These are phyloP conservation scores for Trichoderma hamatum DNA, from an alignment of 2,329 filamentous ascomycete genomes.

Conservation along the genomic window DNA sequence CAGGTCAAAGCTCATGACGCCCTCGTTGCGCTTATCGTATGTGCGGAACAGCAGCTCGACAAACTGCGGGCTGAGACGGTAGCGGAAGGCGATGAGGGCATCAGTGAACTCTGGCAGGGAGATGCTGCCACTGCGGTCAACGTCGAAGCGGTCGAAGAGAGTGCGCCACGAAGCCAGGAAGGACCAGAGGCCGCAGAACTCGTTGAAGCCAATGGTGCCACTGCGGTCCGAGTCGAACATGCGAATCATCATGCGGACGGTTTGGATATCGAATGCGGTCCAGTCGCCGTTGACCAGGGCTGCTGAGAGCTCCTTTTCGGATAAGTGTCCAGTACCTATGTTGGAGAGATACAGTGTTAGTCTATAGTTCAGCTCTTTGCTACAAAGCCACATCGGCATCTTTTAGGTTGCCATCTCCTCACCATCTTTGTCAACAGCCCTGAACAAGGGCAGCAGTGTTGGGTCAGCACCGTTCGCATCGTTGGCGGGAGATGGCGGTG, in stretches of 20 bases:
- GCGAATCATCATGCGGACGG: slow-evolving; percentile 97
- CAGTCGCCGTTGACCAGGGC: slow-evolving; percentile 97
- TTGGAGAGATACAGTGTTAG: background rate
- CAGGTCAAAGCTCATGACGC: slow-evolving; percentile 85
- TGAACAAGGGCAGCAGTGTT: slow-evolving; percentile 82
- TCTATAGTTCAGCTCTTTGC: background rate
- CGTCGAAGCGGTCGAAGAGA: slow-evolving; percentile 94
- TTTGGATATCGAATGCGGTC: slow-evolving; percentile 89
- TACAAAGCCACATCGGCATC: background rate
- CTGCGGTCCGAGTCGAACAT: slow-evolving; percentile 96
- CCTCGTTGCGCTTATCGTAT: slow-evolving; percentile 76
- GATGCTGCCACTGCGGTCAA: slow-evolving; percentile 84
- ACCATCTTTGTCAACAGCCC: slow-evolving; percentile 87
- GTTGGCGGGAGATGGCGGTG: slow-evolving; percentile 66
- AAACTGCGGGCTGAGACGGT: slow-evolving; percentile 82
- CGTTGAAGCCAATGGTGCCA: slow-evolving; percentile 88
- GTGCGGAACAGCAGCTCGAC: slow-evolving; percentile 83
- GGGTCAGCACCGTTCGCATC: slow-evolving; percentile 61
- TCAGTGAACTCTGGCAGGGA: slow-evolving; percentile 84
- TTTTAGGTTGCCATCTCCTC: slow-evolving; percentile 35
- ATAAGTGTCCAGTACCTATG: slow-evolving; percentile 75
- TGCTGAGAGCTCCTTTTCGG: slow-evolving; percentile 81
- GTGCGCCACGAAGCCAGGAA: slow-evolving; percentile 93
- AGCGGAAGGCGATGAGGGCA: slow-evolving; percentile 89
- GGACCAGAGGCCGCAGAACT: slow-evolving; percentile 95